Evolutionary conservation across 176 grass and related monocot genomes (phyloP).

Genomic region (Musa itinerans): DNA sequence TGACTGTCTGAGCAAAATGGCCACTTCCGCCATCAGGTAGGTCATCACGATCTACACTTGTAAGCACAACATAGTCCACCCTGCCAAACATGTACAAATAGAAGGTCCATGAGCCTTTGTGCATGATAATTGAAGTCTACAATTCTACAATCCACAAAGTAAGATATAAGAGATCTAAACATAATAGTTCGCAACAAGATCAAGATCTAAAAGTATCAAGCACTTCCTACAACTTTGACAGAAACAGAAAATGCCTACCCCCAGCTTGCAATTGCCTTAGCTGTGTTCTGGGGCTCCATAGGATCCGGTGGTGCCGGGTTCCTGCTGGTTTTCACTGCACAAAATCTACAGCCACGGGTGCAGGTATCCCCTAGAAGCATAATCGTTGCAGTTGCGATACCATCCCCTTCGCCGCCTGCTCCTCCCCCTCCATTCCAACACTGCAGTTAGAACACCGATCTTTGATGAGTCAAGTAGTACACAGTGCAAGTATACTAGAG

Average conservation of each 20-base stretch:
- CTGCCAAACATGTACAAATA: slow-evolving; percentile 31
- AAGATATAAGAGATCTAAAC: neutral
- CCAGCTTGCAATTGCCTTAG: slow-evolving; percentile 59
- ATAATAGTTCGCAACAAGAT: neutral
- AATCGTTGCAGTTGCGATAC: slow-evolving; percentile 75
- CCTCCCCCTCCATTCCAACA: slow-evolving; percentile 89
- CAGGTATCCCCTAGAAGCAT: slow-evolving; percentile 91
- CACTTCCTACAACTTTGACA: neutral
- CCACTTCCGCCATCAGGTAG: slow-evolving; percentile 74
- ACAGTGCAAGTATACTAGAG: neutral
- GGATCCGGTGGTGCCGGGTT: slow-evolving; percentile 50
- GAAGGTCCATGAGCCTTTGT: neutral
- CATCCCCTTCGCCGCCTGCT: slow-evolving; percentile 64
- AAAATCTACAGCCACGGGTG: slow-evolving; percentile 82
- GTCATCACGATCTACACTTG: slow-evolving; percentile 91
- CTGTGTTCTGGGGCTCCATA: slow-evolving; percentile 63
- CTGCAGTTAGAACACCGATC: slow-evolving; percentile 18
- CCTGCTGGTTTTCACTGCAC: slow-evolving; percentile 75
- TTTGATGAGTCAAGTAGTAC: neutral
- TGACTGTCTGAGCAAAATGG: slow-evolving; percentile 82
- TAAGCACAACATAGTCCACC: slow-evolving; percentile 78
- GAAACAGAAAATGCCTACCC: slow-evolving; percentile 34
- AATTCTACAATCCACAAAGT: neutral
- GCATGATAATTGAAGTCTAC: neutral
- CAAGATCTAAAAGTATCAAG: neutral